Evolutionary conservation across 192 early-diverging fungal genomes (phyloP).

Genomic region (Coemansia sp.): DNA sequence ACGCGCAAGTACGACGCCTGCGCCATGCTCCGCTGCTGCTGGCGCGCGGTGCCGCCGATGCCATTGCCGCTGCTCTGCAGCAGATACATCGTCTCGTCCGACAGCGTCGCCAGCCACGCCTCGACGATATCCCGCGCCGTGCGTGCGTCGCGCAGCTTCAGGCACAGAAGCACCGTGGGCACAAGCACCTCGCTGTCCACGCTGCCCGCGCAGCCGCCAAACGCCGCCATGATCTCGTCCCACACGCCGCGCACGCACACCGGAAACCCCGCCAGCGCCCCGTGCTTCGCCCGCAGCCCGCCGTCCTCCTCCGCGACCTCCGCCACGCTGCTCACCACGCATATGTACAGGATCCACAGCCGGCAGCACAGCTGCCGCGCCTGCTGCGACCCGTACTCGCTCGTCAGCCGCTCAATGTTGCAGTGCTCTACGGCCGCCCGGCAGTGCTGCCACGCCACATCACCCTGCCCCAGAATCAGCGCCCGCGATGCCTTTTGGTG

Average conservation of each 20-base stretch:
- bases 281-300: constrained; percentile 14
- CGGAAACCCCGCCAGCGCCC: constrained; percentile 18
- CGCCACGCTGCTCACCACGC: constrained; percentile 46
- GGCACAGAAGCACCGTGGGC: constrained; percentile 43
- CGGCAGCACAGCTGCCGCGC: constrained; percentile 50
- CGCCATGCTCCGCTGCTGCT: constrained; percentile 32
- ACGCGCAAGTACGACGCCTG: constrained; percentile 50
- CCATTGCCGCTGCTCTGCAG: constrained; percentile 9
- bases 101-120: constrained; percentile 46
- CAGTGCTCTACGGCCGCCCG: constrained; percentile 35
- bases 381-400: constrained; percentile 41
- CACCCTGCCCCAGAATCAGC: constrained; percentile 42
- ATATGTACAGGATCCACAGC: constrained; percentile 51
- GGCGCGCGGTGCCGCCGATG: constrained; percentile 6
- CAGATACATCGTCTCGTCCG: constrained; percentile 37
- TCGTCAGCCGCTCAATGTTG: constrained; percentile 27
- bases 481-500: constrained; percentile 52
- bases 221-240: constrained; percentile 32
- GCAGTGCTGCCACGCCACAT: constrained; percentile 33
- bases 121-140: constrained; percentile 47
- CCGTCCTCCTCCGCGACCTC: constrained; percentile 40
- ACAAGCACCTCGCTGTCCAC: constrained; percentile 53
- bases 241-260: constrained; percentile 35
- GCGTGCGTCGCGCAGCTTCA: constrained; percentile 48
- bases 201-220: constrained; percentile 39